A percentile compares a stretch with the other conserved stretches of the same genome.
Conservation (phyloP, 176 grass and related monocot genomes). For the Oryza meyeriana region DNA sequence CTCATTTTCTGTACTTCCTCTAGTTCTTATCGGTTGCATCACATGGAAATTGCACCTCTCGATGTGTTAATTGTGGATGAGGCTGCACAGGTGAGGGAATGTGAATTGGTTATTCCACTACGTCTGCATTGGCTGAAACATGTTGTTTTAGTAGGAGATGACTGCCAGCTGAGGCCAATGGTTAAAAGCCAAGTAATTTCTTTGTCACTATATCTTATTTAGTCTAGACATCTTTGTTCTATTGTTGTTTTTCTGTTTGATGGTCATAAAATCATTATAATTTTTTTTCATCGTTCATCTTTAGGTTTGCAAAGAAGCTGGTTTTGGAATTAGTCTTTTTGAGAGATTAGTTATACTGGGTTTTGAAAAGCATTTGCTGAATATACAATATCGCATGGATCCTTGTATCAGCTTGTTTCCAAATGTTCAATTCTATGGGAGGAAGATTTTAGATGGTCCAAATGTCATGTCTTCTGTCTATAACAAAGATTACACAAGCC, state of each 20-base stretch:
- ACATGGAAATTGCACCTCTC: conserved; percentile 39
- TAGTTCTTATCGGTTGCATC: conserved; percentile 66
- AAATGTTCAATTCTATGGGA: conserved; percentile 64
- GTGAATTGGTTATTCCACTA: conserved; percentile 71
- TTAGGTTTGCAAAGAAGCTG: conserved; percentile 65
- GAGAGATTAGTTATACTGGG: conserved; percentile 55
- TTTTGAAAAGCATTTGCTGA: conserved; percentile 63
- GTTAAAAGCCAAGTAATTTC: conserved; percentile 67
- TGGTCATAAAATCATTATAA: not conserved
- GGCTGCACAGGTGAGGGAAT: conserved; percentile 73
- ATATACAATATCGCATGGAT: conserved; percentile 86
- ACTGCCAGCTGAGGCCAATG: conserved; percentile 61
- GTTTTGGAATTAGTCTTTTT: conserved; percentile 76
- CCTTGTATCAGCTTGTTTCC: conserved; percentile 74
- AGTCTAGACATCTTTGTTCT: not conserved
- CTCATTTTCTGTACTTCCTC: conserved; percentile 76
- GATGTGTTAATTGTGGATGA: conserved; percentile 81
- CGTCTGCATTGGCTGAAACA: conserved; percentile 52
- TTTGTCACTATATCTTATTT: not conserved
- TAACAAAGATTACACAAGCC: conserved; percentile 44
- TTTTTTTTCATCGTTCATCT: conserved; percentile 11
- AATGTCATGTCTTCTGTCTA: conserved; percentile 53
- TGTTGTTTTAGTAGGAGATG: conserved; percentile 79
- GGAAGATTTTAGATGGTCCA: conserved; percentile 67
- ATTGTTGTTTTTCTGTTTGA: not conserved